Evolutionary conservation across 208 protist genomes (phyloP), one percentile per base, ranked within the genome.

Genomic region (Acanthamoeba lenticulata): DNA sequence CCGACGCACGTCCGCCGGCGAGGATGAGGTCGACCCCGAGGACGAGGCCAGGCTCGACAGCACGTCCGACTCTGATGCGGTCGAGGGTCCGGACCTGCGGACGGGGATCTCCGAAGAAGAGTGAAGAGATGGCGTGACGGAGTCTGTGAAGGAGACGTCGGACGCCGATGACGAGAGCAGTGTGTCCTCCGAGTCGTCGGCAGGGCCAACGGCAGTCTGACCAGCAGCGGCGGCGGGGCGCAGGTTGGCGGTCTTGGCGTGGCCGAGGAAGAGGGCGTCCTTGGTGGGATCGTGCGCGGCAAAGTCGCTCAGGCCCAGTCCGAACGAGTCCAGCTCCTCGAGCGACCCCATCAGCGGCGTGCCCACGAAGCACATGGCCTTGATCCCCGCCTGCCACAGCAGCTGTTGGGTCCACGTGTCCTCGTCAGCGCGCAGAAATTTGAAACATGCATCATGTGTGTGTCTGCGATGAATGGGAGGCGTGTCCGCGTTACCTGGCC

Each of bases 281-380:
- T 57, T 90, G 21, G 85, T 44, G 11, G 42, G 42, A 72, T 90
- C 85, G 55, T 90, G 85, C 27, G 40, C 32, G 3, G 85, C 85
- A 90, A 90, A 90, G 85, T 90, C 85, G 32, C 36, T 69, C 47
- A 90, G 32, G 32, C 32, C 32, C 24, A 90, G 85, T 13, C 49
- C 85, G 40, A 90, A 90, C 44, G 72, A 90, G 27, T 36, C 42
- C 19, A 67, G 34, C 1, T 90, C 85, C 52, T 90, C 85, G 2
- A 90, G 17, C 29, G 47, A 67, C 34, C 0, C 44, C 21, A 92
- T 19, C 86, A 92, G 36, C 42, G 86, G 86, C 36, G 86, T 72
- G 19, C 55, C 86, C 3, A 92, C 60, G 42, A 92, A 92, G 55
- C 86, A 92, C 86, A 92, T 92, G 17, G 40, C 24, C 9, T 72